Percentiles rank a stretch among this genome's conserved stretches.
Conservation (phyloP, 2,329 filamentous ascomycete species). For the Tolypocladium tundrense region DNA sequence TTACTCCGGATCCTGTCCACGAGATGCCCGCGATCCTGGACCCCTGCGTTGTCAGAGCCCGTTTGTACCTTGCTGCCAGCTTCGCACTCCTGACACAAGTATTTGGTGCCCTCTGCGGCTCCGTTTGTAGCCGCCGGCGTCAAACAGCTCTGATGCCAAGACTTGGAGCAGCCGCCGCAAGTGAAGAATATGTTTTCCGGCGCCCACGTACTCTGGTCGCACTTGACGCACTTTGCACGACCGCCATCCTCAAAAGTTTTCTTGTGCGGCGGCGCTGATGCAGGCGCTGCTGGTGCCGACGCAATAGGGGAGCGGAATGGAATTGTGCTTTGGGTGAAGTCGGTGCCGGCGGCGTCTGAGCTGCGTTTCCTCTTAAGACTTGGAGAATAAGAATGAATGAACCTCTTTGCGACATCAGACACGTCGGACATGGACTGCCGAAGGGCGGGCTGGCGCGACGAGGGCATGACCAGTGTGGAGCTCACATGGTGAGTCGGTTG, state of each 20-base stretch:
- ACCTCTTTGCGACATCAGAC: neutral
- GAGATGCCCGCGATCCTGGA: slow-evolving; percentile 11
- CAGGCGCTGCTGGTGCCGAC: neutral
- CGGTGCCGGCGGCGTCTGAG: slow-evolving; percentile 7
- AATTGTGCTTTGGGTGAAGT: slow-evolving; percentile 23
- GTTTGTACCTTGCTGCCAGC: neutral
- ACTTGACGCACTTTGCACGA: slow-evolving; percentile 6
- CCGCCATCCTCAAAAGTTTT: neutral
- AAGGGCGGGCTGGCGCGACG: neutral
- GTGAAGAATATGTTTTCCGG: slow-evolving; percentile 5
- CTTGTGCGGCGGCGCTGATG: neutral
- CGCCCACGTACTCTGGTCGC: slow-evolving; percentile 3
- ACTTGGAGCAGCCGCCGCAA: slow-evolving; percentile 11
- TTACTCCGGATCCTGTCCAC: slow-evolving; percentile 20
- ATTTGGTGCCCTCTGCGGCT: slow-evolving; percentile 1
- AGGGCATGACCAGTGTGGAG: slow-evolving; percentile 5
- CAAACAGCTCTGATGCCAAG: slow-evolving; percentile 16
- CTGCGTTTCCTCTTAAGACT: slow-evolving; percentile 20
- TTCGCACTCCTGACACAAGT: slow-evolving; percentile 11
- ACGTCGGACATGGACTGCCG: neutral
- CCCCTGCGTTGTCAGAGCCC: slow-evolving; percentile 4
- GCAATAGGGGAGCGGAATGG: slow-evolving; percentile 12
- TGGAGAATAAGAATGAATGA: neutral
- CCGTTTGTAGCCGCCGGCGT: slow-evolving; percentile 2
- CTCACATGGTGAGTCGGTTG: neutral